A percentile compares a stretch with the other conserved stretches of the same genome.
Conservation (phyloP, 129 eudicot species). For the Flaveria ramosissima region DNA sequence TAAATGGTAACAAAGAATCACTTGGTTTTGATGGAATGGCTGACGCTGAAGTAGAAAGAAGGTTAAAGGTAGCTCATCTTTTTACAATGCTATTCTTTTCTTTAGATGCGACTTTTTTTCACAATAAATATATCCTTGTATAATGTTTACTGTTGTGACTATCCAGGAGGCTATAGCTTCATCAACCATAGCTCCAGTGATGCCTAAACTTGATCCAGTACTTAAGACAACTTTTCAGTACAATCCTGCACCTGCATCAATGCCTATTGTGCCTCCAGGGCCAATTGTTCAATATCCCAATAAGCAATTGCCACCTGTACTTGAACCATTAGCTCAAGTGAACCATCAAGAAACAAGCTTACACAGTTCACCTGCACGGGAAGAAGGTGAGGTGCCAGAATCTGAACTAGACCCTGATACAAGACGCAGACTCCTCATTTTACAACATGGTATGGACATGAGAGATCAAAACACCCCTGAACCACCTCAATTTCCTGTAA, state of each 20-base stretch:
- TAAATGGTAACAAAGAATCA: slow-evolving; percentile 69
- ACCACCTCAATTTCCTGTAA: slow-evolving; percentile 64
- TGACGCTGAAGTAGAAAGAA: slow-evolving; percentile 83
- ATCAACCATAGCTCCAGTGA: slow-evolving; percentile 48
- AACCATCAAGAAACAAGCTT: slow-evolving; percentile 59
- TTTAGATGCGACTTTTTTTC: background rate
- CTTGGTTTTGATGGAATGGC: slow-evolving; percentile 93
- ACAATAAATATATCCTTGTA: background rate
- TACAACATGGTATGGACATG: slow-evolving; percentile 92
- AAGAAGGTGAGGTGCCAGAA: slow-evolving; percentile 99
- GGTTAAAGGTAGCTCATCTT: slow-evolving; percentile 66
- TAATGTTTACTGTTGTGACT: background rate
- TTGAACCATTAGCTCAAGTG: slow-evolving; percentile 56
- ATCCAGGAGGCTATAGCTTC: slow-evolving; percentile 78
- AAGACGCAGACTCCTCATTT: slow-evolving; percentile 88
- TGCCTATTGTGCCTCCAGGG: slow-evolving; percentile 48
- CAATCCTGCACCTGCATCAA: slow-evolving; percentile 43
- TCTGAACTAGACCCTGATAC: slow-evolving; percentile 95
- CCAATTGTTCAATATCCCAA: slow-evolving; percentile 46
- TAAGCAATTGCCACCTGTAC: slow-evolving; percentile 51
- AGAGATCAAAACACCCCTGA: slow-evolving; percentile 56
- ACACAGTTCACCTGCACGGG: slow-evolving; percentile 93
- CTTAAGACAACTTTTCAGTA: slow-evolving; percentile 49
- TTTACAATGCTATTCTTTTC: slow-evolving; percentile 1
- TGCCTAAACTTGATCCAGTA: slow-evolving; percentile 63